Conservation (phyloP, 768 basidiomycete species). For the Megacollybia marginata region DNA sequence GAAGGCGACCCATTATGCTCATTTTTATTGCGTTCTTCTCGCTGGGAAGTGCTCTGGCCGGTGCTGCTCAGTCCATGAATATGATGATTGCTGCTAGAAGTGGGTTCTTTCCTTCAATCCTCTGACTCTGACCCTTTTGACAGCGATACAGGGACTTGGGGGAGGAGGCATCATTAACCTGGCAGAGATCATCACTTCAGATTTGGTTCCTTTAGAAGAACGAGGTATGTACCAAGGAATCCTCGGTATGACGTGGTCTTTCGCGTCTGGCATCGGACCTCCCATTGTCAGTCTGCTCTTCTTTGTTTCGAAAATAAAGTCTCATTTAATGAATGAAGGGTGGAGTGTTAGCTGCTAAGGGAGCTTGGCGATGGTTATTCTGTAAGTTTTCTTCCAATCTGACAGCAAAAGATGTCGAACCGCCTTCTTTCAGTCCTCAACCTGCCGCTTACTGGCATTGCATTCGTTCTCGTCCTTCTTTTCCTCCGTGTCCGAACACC, state of each 20-base stretch:
- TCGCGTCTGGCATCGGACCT: neutral
- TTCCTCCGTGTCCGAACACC: slow-evolving; percentile 11
- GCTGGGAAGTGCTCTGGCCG: slow-evolving; percentile 25
- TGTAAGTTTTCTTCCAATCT: neutral
- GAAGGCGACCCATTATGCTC: slow-evolving; percentile 19
- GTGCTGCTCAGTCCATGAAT: slow-evolving; percentile 21
- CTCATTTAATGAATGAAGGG: slow-evolving; percentile 1
- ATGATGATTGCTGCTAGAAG: too few species aligned
- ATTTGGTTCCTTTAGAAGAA: slow-evolving; percentile 28
- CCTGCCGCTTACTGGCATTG: slow-evolving; percentile 1
- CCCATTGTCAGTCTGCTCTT: neutral
- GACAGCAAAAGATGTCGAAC: neutral
- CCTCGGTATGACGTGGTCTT: neutral
- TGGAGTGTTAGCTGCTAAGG: slow-evolving; percentile 1
- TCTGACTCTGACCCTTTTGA: neutral
- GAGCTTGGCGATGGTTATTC: slow-evolving; percentile 5
- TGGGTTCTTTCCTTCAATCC: too few species aligned
- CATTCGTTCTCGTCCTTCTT: neutral
- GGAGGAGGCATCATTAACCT: too few species aligned
- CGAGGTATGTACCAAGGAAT: slow-evolving; percentile 24
- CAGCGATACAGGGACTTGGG: slow-evolving; percentile 9
- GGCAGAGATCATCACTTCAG: slow-evolving; percentile 25
- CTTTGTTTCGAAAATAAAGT: neutral
- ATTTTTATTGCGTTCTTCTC: slow-evolving; percentile 14
- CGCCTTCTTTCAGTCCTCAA: neutral